These are phyloP conservation scores for Cystoderma amianthinum DNA, from an alignment of 768 basidiomycete species.

Conservation along the genomic window DNA sequence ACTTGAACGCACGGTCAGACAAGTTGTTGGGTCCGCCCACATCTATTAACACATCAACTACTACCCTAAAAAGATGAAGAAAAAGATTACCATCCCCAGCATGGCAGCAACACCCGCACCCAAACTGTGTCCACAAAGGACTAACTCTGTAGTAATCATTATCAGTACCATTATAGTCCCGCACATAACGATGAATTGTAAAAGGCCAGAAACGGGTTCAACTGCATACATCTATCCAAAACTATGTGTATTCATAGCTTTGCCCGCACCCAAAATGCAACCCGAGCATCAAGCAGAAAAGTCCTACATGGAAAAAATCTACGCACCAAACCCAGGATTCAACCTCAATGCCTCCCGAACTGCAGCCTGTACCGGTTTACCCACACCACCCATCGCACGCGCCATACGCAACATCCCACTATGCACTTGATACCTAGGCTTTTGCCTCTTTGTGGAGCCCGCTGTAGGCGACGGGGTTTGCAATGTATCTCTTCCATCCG, in stretches of 20 bases:
- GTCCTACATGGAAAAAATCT: conserved; percentile 3
- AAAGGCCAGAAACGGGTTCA: too few relatives aligned
- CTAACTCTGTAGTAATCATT: conserved; percentile 40
- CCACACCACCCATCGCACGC: conserved; percentile 66
- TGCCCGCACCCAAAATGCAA: too few relatives aligned
- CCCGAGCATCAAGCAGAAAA: too few relatives aligned
- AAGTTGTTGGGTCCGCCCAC: conserved; percentile 81
- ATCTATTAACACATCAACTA: conserved; percentile 35
- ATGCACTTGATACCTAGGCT: conserved; percentile 55
- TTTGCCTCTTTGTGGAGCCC: too few relatives aligned
- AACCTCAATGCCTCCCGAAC: conserved; percentile 61
- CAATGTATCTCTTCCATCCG: conserved; percentile 5
- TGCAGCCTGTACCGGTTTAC: conserved; percentile 72
- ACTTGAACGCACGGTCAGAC: conserved; percentile 59
- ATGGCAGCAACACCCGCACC: conserved; percentile 78
- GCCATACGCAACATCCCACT: conserved; percentile 80
- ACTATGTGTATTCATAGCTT: too few relatives aligned
- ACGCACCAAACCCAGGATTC: conserved; percentile 70
- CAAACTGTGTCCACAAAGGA: conserved; percentile 78
- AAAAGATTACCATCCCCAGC: conserved; percentile 49
- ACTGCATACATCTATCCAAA: too few relatives aligned
- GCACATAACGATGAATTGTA: not conserved
- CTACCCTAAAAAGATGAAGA: not conserved
- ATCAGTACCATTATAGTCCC: not conserved
- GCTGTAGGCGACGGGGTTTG: too few relatives aligned